A percentile compares a stretch with the other conserved stretches of the same genome.
Evolutionary conservation across 163 green algal genomes (phyloP).

Genomic region (Chloroidium sp.): DNA sequence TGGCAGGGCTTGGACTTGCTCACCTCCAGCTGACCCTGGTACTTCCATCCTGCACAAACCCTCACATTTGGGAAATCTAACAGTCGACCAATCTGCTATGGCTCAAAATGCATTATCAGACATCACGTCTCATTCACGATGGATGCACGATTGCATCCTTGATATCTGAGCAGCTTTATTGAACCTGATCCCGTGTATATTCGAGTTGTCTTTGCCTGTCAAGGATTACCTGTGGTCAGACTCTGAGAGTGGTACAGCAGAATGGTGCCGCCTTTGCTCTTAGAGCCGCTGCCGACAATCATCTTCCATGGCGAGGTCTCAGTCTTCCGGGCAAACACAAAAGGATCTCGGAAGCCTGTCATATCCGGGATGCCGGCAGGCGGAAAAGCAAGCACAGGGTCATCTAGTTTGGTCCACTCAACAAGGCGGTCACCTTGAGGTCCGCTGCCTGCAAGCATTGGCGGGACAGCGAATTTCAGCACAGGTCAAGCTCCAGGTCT

Average conservation of each 20-base stretch:
- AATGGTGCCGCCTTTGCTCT: constrained; percentile 49
- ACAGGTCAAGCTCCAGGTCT: too few relatives aligned
- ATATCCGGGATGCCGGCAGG: constrained; percentile 36
- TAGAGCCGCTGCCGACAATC: constrained; percentile 58
- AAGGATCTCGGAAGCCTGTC: constrained; percentile 68
- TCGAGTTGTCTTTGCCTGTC: too few relatives aligned
- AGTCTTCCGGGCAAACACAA: constrained; percentile 29
- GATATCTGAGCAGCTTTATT: too few relatives aligned
- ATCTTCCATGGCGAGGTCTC: constrained; percentile 34
- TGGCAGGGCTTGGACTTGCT: constrained; percentile 13
- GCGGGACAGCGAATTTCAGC: too few relatives aligned
- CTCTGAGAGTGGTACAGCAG: constrained; percentile 52
- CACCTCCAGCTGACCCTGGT: constrained; percentile 8
- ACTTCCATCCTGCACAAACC: constrained; percentile 20
- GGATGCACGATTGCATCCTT: too few relatives aligned
- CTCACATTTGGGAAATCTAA: too few relatives aligned
- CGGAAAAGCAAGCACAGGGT: constrained; percentile 47
- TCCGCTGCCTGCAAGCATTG: too few relatives aligned
- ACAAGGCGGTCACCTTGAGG: constrained; percentile 17
- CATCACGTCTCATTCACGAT: too few relatives aligned
- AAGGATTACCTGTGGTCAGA: constrained; percentile 6
- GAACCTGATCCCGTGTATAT: too few relatives aligned
- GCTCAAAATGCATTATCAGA: too few relatives aligned
- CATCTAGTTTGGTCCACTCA: constrained; percentile 52
- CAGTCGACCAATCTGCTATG: too few relatives aligned